Evolutionary conservation across 768 basidiomycete genomes (phyloP), one percentile per base, ranked within the genome.

Genomic region (Boletus insuetus): DNA sequence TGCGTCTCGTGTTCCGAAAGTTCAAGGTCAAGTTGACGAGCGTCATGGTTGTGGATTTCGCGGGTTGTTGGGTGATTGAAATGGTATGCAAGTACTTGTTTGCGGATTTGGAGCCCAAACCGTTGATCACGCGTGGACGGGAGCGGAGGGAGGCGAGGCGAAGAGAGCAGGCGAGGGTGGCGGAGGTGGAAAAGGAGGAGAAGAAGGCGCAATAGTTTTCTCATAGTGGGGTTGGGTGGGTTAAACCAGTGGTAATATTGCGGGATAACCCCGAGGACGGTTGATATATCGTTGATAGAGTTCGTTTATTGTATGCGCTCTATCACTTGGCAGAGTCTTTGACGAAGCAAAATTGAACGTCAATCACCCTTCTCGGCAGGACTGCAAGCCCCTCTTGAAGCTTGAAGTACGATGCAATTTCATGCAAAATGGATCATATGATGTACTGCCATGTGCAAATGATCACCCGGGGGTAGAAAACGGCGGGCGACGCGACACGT

Each of bases 41-140:
- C 11, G 79, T 84, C 42, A 99, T 99, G 97, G 64, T 90, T 29
- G 69, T 86, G 46, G 97, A 99, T 73, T 97, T 97, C 60, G 82
- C 71, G 7, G 93, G 91, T 0, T 98, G 95, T 66, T 98, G 83
- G 82, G 62, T 86, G 45, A 80, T 97, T 46, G 95, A 99, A 69
- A 78, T 79, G 47, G 68, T 76, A 8, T 94, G 94, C 78, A 98
- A 98, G 71, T 74, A 79, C 46, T 69, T 95, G 29, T 96, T 98
- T 70, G 94, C 94, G 12, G 85, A 91, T 62, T 76, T 96, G 19
- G 87, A 92, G 65, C 94, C 94, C 3, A 91, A 88, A 67, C 73
- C 78, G 42, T 84, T 98, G 80, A 79, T 98, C 46, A 93, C 90
- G 1, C 81, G 86, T 6, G 94, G 94, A 4, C 76, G 89, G 42